These are phyloP conservation scores for Coemansia sp. DNA, from an alignment of 192 early-diverging fungal species.

Conservation along the genomic window DNA sequence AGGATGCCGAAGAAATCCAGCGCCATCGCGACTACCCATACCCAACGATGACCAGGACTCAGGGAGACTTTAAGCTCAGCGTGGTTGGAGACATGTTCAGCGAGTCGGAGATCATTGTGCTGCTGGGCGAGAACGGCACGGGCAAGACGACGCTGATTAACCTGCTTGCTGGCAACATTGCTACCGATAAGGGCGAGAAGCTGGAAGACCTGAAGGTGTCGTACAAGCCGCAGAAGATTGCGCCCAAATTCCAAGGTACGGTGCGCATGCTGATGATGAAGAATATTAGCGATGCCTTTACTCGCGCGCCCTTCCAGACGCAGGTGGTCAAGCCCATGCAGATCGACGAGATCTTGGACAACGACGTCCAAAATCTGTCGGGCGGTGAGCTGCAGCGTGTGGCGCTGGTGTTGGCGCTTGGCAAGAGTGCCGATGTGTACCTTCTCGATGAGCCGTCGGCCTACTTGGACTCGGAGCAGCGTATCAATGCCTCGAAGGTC, in stretches of 20 bases:
- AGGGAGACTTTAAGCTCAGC: slow-evolving; percentile 81
- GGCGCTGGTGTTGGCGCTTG: slow-evolving; percentile 88
- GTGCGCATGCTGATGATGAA: slow-evolving; percentile 91
- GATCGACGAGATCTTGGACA: slow-evolving; percentile 93
- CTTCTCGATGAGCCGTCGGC: slow-evolving; percentile 98
- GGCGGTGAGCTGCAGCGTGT: slow-evolving; percentile 99
- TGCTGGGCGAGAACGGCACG: slow-evolving; percentile 98
- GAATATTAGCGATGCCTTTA: slow-evolving; percentile 82
- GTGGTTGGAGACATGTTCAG: slow-evolving; percentile 86
- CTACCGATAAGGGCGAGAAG: slow-evolving; percentile 75
- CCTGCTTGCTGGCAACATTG: slow-evolving; percentile 83
- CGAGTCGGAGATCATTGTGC: slow-evolving; percentile 97
- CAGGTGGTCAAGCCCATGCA: slow-evolving; percentile 94
- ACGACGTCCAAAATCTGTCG: slow-evolving; percentile 83
- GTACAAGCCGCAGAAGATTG: slow-evolving; percentile 98
- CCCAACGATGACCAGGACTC: slow-evolving; percentile 85
- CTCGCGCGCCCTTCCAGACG: slow-evolving; percentile 95
- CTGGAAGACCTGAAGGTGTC: slow-evolving; percentile 83
- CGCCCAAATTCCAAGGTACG: slow-evolving; percentile 91
- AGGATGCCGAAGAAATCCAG: slow-evolving; percentile 63
- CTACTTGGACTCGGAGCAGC: slow-evolving; percentile 98
- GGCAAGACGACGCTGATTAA: slow-evolving; percentile 98
- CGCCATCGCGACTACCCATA: slow-evolving; percentile 81
- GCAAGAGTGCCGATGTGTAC: slow-evolving; percentile 93
- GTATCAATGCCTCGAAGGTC: slow-evolving; percentile 98